These are phyloP conservation scores for Pholiota molesta DNA, from an alignment of 768 basidiomycete species.

Conservation along the genomic window DNA sequence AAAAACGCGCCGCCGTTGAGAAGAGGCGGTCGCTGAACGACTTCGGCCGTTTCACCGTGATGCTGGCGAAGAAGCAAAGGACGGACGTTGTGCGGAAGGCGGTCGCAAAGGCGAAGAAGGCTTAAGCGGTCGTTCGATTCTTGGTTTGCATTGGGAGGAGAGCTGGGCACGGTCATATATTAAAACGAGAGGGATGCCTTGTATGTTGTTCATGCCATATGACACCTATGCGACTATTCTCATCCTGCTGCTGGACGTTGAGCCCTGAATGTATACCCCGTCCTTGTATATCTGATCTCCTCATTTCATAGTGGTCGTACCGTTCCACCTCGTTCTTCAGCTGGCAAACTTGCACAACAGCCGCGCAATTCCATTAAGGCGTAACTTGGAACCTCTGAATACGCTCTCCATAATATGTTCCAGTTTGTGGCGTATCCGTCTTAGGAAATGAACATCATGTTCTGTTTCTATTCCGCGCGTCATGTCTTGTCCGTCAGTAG, in stretches of 20 bases:
- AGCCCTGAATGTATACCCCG: no score
- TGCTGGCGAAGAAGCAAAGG: conserved; percentile 88
- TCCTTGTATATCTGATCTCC: no score
- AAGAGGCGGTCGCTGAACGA: conserved; percentile 81
- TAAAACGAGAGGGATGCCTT: conserved; percentile 15
- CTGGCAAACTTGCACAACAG: no score
- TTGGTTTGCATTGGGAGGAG: background rate
- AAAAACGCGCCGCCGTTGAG: conserved; percentile 77
- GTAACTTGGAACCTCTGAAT: no score
- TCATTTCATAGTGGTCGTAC: no score
- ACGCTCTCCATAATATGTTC: no score
- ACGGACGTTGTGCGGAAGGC: conserved; percentile 77
- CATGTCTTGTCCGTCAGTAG: no score
- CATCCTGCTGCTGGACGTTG: background rate
- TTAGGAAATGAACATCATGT: no score
- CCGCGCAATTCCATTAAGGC: no score
- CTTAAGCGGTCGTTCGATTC: conserved; percentile 7
- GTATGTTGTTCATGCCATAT: conserved; percentile 8
- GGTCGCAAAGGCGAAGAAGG: conserved; percentile 50
- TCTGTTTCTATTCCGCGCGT: no score
- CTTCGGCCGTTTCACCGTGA: conserved; percentile 89
- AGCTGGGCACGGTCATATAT: conserved; percentile 7
- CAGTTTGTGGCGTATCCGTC: no score
- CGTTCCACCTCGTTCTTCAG: no score
- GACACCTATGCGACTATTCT: conserved; percentile 6